Conservation (phyloP, 805 yeast genomes). For the Saccharomycopsis fodiens region DNA sequence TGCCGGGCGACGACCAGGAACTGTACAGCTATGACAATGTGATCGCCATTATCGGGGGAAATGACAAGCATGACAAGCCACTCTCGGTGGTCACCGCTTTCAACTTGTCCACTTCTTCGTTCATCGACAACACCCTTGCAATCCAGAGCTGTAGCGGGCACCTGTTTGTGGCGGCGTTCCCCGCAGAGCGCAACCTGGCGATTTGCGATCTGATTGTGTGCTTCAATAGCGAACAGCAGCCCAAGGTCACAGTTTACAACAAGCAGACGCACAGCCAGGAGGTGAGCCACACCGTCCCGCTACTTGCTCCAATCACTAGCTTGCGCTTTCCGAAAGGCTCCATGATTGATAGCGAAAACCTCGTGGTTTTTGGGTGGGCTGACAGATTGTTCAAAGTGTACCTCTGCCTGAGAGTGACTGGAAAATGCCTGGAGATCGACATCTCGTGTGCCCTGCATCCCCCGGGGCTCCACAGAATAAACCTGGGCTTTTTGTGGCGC, state of each 20-base stretch:
- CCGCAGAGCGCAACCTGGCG: conserved; percentile 1
- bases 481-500: conserved; percentile 68
- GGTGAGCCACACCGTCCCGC: background rate
- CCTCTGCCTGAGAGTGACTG: conserved; percentile 47
- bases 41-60: conserved; percentile 6
- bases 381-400: conserved; percentile 29
- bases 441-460: conserved; percentile 45
- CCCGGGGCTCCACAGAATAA: conserved; percentile 48
- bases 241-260: background rate
- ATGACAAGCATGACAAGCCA: background rate
- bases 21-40: conserved; percentile 7
- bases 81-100: background rate
- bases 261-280: background rate
- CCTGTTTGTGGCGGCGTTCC: conserved; percentile 6
- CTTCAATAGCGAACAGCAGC: background rate
- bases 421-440: conserved; percentile 59
- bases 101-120: background rate
- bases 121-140: background rate
- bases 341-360: conserved; percentile 6
- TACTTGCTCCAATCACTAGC: background rate
- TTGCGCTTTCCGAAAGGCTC: conserved; percentile 2
- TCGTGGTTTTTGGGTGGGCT: conserved; percentile 25
- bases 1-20: background rate
- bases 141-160: conserved; percentile 1
- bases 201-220: conserved; percentile 4